phyloP scores from a whole-genome alignment of 2,329 filamentous ascomycete species.

The Paracorniculantispora psalliotae region DNA sequence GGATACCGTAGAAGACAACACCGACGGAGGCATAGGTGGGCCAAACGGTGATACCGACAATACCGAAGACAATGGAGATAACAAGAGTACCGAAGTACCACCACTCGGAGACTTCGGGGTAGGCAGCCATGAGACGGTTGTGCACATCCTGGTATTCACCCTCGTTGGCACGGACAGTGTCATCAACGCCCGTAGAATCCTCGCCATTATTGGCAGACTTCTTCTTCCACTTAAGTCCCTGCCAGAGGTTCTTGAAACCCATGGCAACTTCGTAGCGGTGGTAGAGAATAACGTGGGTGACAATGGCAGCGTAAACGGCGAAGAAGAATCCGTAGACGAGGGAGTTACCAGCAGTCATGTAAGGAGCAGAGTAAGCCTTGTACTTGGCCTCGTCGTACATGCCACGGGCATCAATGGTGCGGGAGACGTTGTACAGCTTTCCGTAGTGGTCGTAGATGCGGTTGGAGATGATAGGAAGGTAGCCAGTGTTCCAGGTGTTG shows the following conservation, averaged over 20 bases:
- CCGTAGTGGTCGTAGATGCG: constrained; percentile 55
- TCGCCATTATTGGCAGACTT: constrained; percentile 2
- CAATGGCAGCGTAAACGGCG: constrained; percentile 24
- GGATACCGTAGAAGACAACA: constrained; percentile 37
- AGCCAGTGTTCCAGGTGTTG: constrained; percentile 44
- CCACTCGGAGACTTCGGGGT: constrained; percentile 35
- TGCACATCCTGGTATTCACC: constrained; percentile 31
- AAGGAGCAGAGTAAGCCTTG: constrained; percentile 35
- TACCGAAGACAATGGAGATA: constrained; percentile 30
- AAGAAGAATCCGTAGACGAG: constrained; percentile 29
- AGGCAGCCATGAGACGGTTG: constrained; percentile 28
- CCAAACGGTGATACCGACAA: constrained; percentile 35
- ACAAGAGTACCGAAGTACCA: constrained; percentile 34
- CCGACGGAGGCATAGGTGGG: constrained; percentile 36
- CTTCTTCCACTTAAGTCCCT: constrained; percentile 20
- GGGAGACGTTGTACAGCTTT: constrained; percentile 43
- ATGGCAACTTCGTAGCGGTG: constrained; percentile 26
- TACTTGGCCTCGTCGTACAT: constrained; percentile 50
- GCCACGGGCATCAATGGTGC: constrained; percentile 44
- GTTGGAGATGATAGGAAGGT: constrained; percentile 51
- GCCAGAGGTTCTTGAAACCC: constrained; percentile 24
- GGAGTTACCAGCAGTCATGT: constrained; percentile 21
- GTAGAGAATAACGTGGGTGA: constrained; percentile 27
- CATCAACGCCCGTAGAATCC: not conserved
- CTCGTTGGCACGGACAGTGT: constrained; percentile 25